Conservation (phyloP, 768 basidiomycete genomes). For the Gymnopilus dilepis region DNA sequence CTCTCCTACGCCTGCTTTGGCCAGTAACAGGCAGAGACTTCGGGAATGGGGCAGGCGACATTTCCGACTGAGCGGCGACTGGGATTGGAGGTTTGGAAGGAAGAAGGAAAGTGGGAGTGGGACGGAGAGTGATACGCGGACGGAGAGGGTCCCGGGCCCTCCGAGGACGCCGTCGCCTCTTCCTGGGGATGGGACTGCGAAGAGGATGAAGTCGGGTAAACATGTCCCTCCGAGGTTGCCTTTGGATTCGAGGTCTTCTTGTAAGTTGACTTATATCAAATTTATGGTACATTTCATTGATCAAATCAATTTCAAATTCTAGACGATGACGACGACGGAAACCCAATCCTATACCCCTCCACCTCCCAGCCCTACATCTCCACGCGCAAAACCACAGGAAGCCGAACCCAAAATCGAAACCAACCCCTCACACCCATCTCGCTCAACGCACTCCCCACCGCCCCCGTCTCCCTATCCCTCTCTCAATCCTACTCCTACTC, state of each 20-base stretch:
- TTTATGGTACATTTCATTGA: too few species aligned
- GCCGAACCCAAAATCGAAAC: neutral
- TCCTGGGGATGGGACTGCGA: slow-evolving; percentile 7
- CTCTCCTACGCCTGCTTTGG: too few species aligned
- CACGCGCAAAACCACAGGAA: neutral
- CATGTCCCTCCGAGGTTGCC: slow-evolving; percentile 18
- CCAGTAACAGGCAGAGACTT: slow-evolving; percentile 39
- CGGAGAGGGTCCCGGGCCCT: neutral
- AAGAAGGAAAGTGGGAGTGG: slow-evolving; percentile 14
- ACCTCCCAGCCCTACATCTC: slow-evolving; percentile 12
- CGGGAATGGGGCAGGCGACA: slow-evolving; percentile 63
- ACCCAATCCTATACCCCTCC: slow-evolving; percentile 24
- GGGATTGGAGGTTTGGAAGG: slow-evolving; percentile 43
- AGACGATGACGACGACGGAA: slow-evolving; percentile 19
- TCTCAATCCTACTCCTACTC: neutral
- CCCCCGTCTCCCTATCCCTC: too few species aligned
- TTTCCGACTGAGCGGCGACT: slow-evolving; percentile 61
- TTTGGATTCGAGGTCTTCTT: slow-evolving; percentile 11
- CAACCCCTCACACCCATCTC: slow-evolving; percentile 26
- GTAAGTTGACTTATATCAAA: neutral
- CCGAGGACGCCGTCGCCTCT: slow-evolving; percentile 28
- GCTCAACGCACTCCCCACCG: slow-evolving; percentile 26
- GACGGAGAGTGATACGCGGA: slow-evolving; percentile 23
- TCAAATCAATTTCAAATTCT: neutral
- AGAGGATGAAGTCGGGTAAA: slow-evolving; percentile 16